A percentile compares a stretch with the other conserved stretches of the same genome.
phyloP scores from a whole-genome alignment of 306 rosid genomes.

The Sindora glabra region DNA sequence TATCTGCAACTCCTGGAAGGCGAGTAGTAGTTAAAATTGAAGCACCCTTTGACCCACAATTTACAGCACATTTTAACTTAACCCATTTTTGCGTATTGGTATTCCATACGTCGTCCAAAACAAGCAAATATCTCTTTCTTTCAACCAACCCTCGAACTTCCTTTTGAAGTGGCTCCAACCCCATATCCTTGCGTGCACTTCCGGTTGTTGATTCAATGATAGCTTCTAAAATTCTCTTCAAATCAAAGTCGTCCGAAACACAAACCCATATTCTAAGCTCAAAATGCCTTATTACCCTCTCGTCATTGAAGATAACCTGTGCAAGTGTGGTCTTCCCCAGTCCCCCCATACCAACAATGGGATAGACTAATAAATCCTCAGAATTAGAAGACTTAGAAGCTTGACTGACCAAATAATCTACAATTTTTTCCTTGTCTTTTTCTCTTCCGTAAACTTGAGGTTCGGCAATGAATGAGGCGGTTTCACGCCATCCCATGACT shows the following conservation, averaged over 20 bases:
- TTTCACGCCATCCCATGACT: neutral
- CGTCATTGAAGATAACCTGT: slow-evolving; percentile 19
- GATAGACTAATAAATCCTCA: neutral
- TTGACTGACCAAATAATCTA: neutral
- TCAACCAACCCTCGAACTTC: neutral
- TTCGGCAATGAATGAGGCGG: neutral
- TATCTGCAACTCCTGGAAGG: slow-evolving; percentile 9
- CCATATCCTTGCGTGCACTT: neutral
- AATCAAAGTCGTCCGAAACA: slow-evolving; percentile 5
- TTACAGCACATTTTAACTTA: slow-evolving; percentile 4
- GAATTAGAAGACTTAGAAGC: neutral
- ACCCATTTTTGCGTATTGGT: slow-evolving; percentile 22
- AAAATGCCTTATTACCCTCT: neutral
- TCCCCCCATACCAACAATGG: slow-evolving; percentile 19
- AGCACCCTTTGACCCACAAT: slow-evolving; percentile 16
- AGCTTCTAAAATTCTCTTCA: neutral
- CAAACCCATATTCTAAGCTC: slow-evolving; percentile 17
- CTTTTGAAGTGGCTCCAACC: neutral
- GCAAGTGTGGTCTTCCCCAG: slow-evolving; percentile 26
- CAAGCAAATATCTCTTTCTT: slow-evolving; percentile 14
- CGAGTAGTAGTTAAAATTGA: slow-evolving; percentile 22
- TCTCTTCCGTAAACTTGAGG: slow-evolving; percentile 17
- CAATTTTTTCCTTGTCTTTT: neutral
- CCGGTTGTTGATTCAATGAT: neutral
- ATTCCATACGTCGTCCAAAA: slow-evolving; percentile 36